Evolutionary conservation across 495 filamentous ascomycete species (phyloP).

Genomic region (Acidiella bohemica): DNA sequence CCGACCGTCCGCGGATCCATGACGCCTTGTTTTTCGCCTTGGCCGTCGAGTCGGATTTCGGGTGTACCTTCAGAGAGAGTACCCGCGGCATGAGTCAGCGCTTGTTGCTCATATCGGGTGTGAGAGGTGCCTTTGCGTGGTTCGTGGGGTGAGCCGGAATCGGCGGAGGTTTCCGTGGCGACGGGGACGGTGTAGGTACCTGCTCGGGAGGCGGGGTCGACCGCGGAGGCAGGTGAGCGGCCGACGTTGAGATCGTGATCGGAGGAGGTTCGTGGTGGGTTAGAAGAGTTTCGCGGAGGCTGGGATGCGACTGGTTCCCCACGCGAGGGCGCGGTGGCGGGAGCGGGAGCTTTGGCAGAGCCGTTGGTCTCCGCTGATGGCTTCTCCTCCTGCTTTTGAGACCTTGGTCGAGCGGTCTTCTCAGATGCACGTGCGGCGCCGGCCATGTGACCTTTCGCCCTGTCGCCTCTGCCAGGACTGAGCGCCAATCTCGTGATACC

Average conservation of each 20-base stretch:
- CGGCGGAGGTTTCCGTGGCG: background rate
- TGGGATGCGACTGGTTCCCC: background rate
- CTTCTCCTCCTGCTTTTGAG: no score
- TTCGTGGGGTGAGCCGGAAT: constrained; percentile 2
- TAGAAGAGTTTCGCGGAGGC: background rate
- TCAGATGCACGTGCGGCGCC: no score
- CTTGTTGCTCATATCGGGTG: constrained; percentile 24
- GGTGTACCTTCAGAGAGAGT: constrained; percentile 27
- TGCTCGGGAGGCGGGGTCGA: background rate
- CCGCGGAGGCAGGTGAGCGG: background rate
- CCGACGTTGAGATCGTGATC: constrained; percentile 2
- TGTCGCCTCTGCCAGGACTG: constrained; percentile 5
- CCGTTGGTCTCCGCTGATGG: background rate
- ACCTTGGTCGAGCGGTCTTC: no score
- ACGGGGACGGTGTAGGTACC: constrained; percentile 9
- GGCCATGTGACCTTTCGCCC: background rate
- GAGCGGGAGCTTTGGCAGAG: background rate
- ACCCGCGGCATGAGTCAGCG: constrained; percentile 28
- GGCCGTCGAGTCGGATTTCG: constrained; percentile 20
- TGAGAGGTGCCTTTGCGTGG: constrained; percentile 24
- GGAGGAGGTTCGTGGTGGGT: background rate
- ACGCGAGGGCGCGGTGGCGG: background rate
- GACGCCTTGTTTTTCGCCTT: constrained; percentile 26
- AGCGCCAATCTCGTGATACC: constrained; percentile 15
- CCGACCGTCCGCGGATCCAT: constrained; percentile 31